Evolutionary conservation across 805 yeast species (phyloP).

Genomic region (Tetrapisispora nanseiensis): DNA sequence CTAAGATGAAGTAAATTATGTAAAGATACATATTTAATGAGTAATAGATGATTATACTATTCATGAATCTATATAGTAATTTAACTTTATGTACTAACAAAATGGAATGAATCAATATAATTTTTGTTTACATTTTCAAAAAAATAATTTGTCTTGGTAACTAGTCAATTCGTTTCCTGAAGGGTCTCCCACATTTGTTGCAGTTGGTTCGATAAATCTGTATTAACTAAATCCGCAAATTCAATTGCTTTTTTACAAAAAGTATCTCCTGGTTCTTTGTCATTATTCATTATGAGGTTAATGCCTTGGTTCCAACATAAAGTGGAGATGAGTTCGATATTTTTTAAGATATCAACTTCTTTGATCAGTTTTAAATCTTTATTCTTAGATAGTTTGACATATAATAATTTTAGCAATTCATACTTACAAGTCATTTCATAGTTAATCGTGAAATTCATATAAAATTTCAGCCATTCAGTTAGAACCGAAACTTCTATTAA

Average conservation of each 20-base stretch:
- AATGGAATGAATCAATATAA: too few species aligned
- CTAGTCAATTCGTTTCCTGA: conserved; percentile 8
- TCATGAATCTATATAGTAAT: too few species aligned
- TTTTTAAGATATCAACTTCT: conserved; percentile 12
- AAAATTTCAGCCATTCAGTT: conserved; percentile 1
- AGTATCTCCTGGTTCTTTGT: conserved; percentile 12
- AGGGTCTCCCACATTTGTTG: conserved; percentile 25
- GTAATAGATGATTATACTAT: too few species aligned
- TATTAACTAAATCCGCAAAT: conserved; percentile 22
- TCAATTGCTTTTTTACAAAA: conserved; percentile 27
- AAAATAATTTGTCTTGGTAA: too few species aligned
- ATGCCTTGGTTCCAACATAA: conserved; percentile 35
- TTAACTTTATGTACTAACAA: too few species aligned
- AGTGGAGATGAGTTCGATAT: conserved; percentile 31
- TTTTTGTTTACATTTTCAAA: too few species aligned
- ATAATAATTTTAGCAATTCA: background rate
- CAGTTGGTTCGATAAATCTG: conserved; percentile 19
- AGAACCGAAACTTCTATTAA: conserved; percentile 5
- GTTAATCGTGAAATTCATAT: background rate
- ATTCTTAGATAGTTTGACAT: background rate
- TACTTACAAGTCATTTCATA: background rate
- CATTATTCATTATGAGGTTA: conserved; percentile 15
- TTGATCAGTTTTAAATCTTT: background rate
- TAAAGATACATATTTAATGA: background rate
- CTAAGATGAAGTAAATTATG: background rate